Base-by-base conservation (phyloP, 192 early-diverging fungal species). In the Gigaspora rosea region DNA sequence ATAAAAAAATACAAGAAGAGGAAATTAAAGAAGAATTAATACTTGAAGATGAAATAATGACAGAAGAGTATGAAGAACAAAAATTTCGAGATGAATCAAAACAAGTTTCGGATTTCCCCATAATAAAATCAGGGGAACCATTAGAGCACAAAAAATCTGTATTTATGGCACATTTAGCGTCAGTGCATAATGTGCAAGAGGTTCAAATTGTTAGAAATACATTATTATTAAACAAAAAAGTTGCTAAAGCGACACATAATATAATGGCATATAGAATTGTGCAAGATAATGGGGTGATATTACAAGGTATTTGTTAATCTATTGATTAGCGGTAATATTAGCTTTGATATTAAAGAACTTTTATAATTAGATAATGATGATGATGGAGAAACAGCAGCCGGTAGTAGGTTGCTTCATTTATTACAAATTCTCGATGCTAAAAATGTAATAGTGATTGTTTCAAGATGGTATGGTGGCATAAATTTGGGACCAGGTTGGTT, bases 361-460 rank as follows among this genome's bases (percentile, higher is more conserved):
- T 66, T 66, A 22, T 71, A 18, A 36, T 57, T 35, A 84, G 92
- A 94, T 67, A 93, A 93, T 77, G 96, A 98, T 80, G 96, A 98
- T 80, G 95, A 98, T 64, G 96, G 96, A 20, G 96, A 98, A 83
- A 93, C 91, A 3, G 95, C 95, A 2, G 96, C 96, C 6, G 96
- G 96, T 15, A 89, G 90, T 75, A 82, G 95, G 46, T 81, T 98
- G 63, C 81, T 89, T 12, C 94, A 97, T 83, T 81, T 98, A 75
- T 80, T 98, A 79, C 89, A 96, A 74, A 82, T 93, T 15, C 73
- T 93, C 35, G 89, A 91, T 8, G 88, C 88, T 8, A 82, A 84
- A 52, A 90, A 95, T 80, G 88, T 93, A 0, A 81, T 95, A 9
- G 95, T 96, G 5, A 88, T 97, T 3, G 95, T 98, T 18, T 81